Evolutionary conservation across 2,329 filamentous ascomycete species (phyloP), one percentile per base, ranked within the genome.

Genomic region (Malbranchea cinnamomea): DNA sequence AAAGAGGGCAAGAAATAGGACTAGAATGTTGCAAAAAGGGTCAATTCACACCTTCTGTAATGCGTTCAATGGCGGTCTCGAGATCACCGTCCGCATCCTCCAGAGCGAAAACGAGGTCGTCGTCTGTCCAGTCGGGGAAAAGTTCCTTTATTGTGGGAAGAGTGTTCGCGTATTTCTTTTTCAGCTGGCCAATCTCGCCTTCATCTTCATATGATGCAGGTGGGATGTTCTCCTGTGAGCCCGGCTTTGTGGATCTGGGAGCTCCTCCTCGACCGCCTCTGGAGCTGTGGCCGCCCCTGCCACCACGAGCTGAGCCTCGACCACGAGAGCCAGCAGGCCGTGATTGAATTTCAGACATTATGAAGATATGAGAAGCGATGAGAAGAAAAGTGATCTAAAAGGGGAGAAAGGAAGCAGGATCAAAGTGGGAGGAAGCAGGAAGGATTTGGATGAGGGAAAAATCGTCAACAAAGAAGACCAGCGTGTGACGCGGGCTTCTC

Each of bases 281-380:
- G 46, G 61, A 68, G 49, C 68, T 71, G 57, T 76, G 78, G 45
- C 77, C 78, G 56, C 76, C 76, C 63, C 79, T 71, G 52, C 83
- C 84, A 54, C 85, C 85, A 59, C 87, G 78, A 60, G 76, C 71
- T 57, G 83, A 78, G 65, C 82, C 83, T 72, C 89, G 79, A 63
- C 87, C 85, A 64, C 87, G 82, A 44, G 67, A 74, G 62, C 81
- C 74, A 59, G 75, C 70, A 56, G 79, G 71, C 70, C 85, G 74
- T 62, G 78, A 71, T 68, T 84, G 78, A 65, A 81, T 73, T 72
- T 95, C 87, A 71, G 89, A 92, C 89, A 95, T 95, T 64, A 56
- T 60, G 40, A 41, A 26, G 20, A 27, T 10, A 17, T 26, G 12
- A 3, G 30, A 23, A 8, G 16, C 10, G 26, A 14, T 29, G 18